These are phyloP conservation scores for Dinochytrium kinnereticum DNA, from an alignment of 371 early-diverging fungal species.

Conservation along the genomic window DNA sequence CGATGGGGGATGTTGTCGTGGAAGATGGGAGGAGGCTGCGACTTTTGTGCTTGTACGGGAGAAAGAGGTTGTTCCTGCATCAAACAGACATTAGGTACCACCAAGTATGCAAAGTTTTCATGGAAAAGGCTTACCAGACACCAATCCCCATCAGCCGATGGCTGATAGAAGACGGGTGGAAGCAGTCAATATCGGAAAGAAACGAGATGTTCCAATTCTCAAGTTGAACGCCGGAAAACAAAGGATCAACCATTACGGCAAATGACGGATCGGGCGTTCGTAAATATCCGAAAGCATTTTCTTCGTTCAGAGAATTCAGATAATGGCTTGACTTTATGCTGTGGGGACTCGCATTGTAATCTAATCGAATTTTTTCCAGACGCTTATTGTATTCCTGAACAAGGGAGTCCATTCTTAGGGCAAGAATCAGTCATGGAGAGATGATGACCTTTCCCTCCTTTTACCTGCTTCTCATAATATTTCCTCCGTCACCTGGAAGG, in stretches of 20 bases:
- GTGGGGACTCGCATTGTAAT: conserved; percentile 38
- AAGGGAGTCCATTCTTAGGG: conserved; percentile 50
- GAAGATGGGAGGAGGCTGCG: neutral
- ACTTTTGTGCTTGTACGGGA: conserved; percentile 7
- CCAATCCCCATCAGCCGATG: conserved; percentile 69
- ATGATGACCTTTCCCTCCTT: too few species aligned
- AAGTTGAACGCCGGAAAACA: conserved; percentile 54
- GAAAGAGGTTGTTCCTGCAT: conserved; percentile 39
- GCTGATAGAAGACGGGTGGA: conserved; percentile 69
- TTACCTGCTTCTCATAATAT: neutral
- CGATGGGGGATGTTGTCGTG: too few species aligned
- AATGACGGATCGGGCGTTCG: conserved; percentile 42
- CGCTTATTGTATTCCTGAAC: conserved; percentile 61
- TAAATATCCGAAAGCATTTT: neutral
- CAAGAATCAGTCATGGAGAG: too few species aligned
- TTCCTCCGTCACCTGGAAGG: conserved; percentile 24
- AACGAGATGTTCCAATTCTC: conserved; percentile 48
- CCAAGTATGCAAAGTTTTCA: neutral
- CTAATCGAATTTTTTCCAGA: conserved; percentile 56
- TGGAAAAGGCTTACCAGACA: conserved; percentile 47
- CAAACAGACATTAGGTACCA: neutral
- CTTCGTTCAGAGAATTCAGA: too few species aligned
- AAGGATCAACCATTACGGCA: conserved; percentile 67
- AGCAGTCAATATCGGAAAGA: conserved; percentile 71
- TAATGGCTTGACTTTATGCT: too few species aligned